These are phyloP conservation scores for Metschnikowia baotianmanensis DNA, from an alignment of 805 yeast species.

Conservation along the genomic window DNA sequence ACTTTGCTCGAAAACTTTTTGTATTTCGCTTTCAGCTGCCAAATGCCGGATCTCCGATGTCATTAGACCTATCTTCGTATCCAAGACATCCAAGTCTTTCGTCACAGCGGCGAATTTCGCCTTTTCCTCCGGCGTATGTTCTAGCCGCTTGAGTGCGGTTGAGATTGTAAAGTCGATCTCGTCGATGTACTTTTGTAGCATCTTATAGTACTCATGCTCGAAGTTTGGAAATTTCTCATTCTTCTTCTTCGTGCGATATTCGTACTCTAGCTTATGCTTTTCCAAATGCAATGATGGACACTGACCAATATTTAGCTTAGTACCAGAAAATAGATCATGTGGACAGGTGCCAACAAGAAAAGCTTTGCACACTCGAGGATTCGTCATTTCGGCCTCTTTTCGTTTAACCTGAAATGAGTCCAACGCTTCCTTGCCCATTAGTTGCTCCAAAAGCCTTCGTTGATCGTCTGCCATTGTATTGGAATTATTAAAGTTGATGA, in stretches of 20 bases:
- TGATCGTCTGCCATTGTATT: slow-evolving; percentile 65
- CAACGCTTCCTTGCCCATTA: slow-evolving; percentile 67
- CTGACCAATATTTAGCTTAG: slow-evolving; percentile 78
- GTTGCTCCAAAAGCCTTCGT: slow-evolving; percentile 68
- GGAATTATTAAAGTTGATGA: background rate
- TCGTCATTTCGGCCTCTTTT: slow-evolving; percentile 42
- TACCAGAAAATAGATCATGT: slow-evolving; percentile 74
- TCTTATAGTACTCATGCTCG: slow-evolving; percentile 48
- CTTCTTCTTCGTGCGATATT: slow-evolving; percentile 41
- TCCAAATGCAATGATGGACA: slow-evolving; percentile 78
- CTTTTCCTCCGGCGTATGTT: slow-evolving; percentile 73
- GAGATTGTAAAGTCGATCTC: slow-evolving; percentile 68
- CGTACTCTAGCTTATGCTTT: slow-evolving; percentile 69
- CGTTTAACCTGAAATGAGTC: slow-evolving; percentile 31
- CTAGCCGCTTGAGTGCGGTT: slow-evolving; percentile 60
- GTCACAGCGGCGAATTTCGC: slow-evolving; percentile 54
- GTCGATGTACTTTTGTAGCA: slow-evolving; percentile 53
- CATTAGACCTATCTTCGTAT: slow-evolving; percentile 62
- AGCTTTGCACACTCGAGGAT: slow-evolving; percentile 65
- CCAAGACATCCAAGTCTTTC: slow-evolving; percentile 57
- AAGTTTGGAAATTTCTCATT: slow-evolving; percentile 49
- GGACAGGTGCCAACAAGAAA: slow-evolving; percentile 87
- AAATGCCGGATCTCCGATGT: slow-evolving; percentile 62
- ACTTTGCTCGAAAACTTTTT: slow-evolving; percentile 46
- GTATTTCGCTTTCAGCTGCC: slow-evolving; percentile 46